phyloP scores from a whole-genome alignment of 1,139 yeast species.

The Scheffersomyces insectosa region DNA sequence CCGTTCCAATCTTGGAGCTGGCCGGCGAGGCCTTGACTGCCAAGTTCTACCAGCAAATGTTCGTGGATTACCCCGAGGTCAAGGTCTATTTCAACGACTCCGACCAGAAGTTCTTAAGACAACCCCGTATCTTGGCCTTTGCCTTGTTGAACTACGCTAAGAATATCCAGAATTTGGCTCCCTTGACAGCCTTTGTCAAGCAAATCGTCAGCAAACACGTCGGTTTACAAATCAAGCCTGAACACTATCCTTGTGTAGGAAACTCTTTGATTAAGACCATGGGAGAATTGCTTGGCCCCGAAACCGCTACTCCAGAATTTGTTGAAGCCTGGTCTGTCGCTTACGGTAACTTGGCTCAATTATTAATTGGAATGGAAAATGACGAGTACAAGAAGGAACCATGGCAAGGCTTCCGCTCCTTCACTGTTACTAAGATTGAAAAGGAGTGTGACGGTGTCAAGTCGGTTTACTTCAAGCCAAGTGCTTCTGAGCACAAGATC shows the following conservation, averaged over 20 bases:
- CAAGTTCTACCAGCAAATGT: conserved; percentile 57
- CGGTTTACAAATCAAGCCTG: conserved; percentile 61
- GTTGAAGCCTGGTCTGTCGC: conserved; percentile 68
- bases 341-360: conserved; percentile 61
- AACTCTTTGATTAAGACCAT: conserved; percentile 54
- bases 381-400: conserved; percentile 43
- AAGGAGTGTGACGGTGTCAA: conserved; percentile 50
- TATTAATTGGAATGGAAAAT: conserved; percentile 58
- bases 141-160: conserved; percentile 64
- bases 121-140: conserved; percentile 65
- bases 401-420: conserved; percentile 60
- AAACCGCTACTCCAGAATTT: conserved; percentile 56
- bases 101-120: conserved; percentile 56
- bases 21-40: conserved; percentile 58
- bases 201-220: conserved; percentile 68
- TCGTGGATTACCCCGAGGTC: conserved; percentile 53
- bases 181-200: conserved; percentile 53
- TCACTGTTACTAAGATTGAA: conserved; percentile 43
- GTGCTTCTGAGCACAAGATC: conserved; percentile 36
- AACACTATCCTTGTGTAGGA: conserved; percentile 69
- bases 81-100: conserved; percentile 59
- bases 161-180: conserved; percentile 60
- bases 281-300: conserved; percentile 54
- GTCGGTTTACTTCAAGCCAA: conserved; percentile 53
- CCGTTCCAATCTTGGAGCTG: conserved; percentile 59